Percentiles rank a stretch among this genome's conserved stretches.
Evolutionary conservation across 768 basidiomycete genomes (phyloP).

Genomic region (Galerina sulciceps): DNA sequence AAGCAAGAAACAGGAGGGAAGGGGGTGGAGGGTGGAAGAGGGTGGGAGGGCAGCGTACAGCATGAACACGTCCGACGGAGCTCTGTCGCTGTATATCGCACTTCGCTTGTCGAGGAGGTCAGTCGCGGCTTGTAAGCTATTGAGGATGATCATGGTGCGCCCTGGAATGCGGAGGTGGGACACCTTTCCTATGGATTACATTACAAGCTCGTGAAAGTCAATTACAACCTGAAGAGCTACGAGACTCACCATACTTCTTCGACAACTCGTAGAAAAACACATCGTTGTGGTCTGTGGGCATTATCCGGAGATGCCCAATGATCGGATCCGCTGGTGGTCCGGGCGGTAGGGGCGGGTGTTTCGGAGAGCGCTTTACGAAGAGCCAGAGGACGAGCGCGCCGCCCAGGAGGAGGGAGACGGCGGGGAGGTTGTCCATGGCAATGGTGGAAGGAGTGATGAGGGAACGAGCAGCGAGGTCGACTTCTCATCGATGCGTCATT

Average conservation of each 20-base stretch:
- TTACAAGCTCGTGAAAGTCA: neutral
- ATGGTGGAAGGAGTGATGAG: too few relatives aligned
- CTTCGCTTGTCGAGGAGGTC: constrained; percentile 68
- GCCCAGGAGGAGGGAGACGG: neutral
- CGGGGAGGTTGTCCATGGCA: neutral
- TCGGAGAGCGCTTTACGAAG: neutral
- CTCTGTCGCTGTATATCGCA: constrained; percentile 63
- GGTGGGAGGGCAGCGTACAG: constrained; percentile 20
- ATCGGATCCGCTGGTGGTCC: constrained; percentile 41
- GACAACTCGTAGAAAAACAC: constrained; percentile 20
- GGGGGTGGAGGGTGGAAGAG: too few relatives aligned
- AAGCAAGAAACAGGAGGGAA: too few relatives aligned
- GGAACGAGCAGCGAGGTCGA: too few relatives aligned
- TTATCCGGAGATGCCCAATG: constrained; percentile 38
- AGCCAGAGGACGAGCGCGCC: neutral
- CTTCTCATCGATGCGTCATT: too few relatives aligned
- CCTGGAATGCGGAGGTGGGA: constrained; percentile 56
- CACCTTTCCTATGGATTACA: constrained; percentile 27
- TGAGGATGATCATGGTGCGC: constrained; percentile 55
- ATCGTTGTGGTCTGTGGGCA: constrained; percentile 33
- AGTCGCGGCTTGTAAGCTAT: constrained; percentile 46
- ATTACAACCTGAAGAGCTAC: neutral
- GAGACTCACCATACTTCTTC: constrained; percentile 34
- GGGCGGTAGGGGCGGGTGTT: constrained; percentile 25
- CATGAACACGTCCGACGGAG: constrained; percentile 21